Percentiles rank a stretch among this genome's conserved stretches.
These are phyloP conservation scores for Fusarium pseudocircinatum DNA, from an alignment of 2,329 filamentous ascomycete genomes.

Conservation along the genomic window DNA sequence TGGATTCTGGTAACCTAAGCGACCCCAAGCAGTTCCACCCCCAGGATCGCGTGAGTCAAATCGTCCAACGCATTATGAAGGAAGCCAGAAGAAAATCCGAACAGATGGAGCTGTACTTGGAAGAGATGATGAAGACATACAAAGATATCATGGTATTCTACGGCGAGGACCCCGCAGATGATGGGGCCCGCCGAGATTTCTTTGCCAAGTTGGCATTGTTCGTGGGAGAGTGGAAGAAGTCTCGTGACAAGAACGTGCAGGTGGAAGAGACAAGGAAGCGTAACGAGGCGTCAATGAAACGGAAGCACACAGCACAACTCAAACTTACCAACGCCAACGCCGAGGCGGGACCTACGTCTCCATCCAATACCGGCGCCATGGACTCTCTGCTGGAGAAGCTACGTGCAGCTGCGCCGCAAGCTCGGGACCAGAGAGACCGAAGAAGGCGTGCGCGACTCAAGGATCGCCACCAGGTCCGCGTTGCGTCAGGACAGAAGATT, in stretches of 20 bases:
- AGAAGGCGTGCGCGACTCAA: constrained; percentile 87
- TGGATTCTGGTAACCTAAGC: constrained; percentile 93
- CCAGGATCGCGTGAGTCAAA: constrained; percentile 90
- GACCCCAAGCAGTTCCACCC: constrained; percentile 98
- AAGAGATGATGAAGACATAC: constrained; percentile 90
- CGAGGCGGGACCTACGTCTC: constrained; percentile 67
- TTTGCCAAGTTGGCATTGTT: constrained; percentile 93
- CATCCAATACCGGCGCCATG: constrained; percentile 88
- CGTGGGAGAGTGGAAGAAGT: constrained; percentile 95
- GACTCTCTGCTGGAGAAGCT: constrained; percentile 95
- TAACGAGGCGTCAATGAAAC: constrained; percentile 92
- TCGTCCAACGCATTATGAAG: constrained; percentile 95
- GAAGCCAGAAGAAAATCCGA: constrained; percentile 95
- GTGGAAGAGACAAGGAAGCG: constrained; percentile 84
- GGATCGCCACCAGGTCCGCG: constrained; percentile 87
- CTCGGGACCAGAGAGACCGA: constrained; percentile 87
- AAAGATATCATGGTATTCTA: constrained; percentile 97
- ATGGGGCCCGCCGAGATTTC: constrained; percentile 93
- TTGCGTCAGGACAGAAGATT: constrained; percentile 90
- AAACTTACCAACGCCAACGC: constrained; percentile 65
- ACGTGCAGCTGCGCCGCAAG: constrained; percentile 89
- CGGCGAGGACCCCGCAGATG: constrained; percentile 90
- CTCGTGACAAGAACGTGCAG: constrained; percentile 87
- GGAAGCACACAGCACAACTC: constrained; percentile 77
- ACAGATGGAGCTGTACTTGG: constrained; percentile 91